These are phyloP conservation scores for Papilionanthe hybrid DNA, from an alignment of 116 monocot genomes.

Conservation along the genomic window DNA sequence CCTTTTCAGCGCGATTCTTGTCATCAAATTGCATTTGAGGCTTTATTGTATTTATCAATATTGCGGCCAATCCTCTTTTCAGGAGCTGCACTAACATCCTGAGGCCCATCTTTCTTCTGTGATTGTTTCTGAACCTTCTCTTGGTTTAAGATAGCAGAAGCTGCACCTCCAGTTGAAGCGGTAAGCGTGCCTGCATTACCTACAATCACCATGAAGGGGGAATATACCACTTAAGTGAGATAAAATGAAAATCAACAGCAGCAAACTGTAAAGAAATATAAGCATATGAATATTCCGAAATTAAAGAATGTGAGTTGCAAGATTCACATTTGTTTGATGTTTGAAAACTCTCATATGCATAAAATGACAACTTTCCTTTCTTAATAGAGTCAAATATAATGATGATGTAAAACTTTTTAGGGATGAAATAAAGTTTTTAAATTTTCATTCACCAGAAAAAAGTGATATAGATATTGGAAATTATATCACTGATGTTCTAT, in stretches of 20 bases:
- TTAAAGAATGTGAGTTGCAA: not conserved
- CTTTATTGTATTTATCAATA: slow-evolving; percentile 78
- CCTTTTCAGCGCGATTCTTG: slow-evolving; percentile 80
- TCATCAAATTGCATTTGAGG: slow-evolving; percentile 98
- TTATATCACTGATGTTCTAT: not conserved
- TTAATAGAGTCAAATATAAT: not conserved
- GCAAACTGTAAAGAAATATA: not conserved
- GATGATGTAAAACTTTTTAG: not conserved
- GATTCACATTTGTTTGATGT: not conserved
- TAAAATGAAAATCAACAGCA: not conserved
- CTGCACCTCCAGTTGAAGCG: slow-evolving; percentile 19
- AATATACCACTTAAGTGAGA: not conserved
- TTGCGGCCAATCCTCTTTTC: slow-evolving; percentile 76
- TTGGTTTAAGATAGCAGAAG: slow-evolving; percentile 26
- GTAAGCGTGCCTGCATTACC: slow-evolving; percentile 30
- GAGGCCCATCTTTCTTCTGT: slow-evolving; percentile 62
- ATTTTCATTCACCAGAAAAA: not conserved
- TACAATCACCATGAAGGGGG: slow-evolving; percentile 8
- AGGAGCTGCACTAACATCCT: slow-evolving; percentile 18
- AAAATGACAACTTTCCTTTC: not conserved
- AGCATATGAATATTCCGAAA: not conserved
- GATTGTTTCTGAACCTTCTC: slow-evolving; percentile 37
- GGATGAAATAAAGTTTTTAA: not conserved
- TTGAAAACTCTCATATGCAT: not conserved
- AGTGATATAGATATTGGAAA: not conserved